Conservation (phyloP, 2,329 filamentous ascomycete species). For the Aspergillus sp. region DNA sequence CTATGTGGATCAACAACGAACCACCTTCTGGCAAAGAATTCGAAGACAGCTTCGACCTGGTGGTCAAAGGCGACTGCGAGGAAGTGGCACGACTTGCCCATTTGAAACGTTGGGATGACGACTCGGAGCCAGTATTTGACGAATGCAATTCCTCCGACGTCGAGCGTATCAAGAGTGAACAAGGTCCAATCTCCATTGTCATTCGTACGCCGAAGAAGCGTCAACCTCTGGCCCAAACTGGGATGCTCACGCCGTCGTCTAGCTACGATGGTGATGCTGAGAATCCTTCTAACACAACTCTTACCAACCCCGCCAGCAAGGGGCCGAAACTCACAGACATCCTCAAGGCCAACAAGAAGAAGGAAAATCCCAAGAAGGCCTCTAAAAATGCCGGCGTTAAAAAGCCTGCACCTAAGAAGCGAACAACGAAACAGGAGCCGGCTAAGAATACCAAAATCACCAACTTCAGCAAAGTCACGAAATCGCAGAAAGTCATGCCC, state of each 20-base stretch:
- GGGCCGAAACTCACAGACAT: slow-evolving; percentile 7
- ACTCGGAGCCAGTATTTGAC: slow-evolving; percentile 40
- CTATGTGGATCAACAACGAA: slow-evolving; percentile 93
- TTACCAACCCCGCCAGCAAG: slow-evolving; percentile 31
- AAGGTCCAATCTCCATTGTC: slow-evolving; percentile 41
- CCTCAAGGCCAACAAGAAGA: slow-evolving; percentile 18
- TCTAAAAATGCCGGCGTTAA: slow-evolving; percentile 26
- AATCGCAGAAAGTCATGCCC: slow-evolving; percentile 24
- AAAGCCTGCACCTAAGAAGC: slow-evolving; percentile 24
- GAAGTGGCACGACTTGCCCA: slow-evolving; percentile 75
- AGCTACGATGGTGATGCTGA: slow-evolving; percentile 38
- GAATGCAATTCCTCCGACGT: slow-evolving; percentile 48
- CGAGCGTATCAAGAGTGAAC: slow-evolving; percentile 42
- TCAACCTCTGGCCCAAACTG: slow-evolving; percentile 31
- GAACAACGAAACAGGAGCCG: slow-evolving; percentile 25
- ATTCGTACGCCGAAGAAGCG: slow-evolving; percentile 43
- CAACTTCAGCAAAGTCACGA: slow-evolving; percentile 35
- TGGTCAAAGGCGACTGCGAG: slow-evolving; percentile 85
- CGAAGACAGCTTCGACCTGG: slow-evolving; percentile 88
- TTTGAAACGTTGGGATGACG: slow-evolving; percentile 59
- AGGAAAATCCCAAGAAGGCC: slow-evolving; percentile 19
- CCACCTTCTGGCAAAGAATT: slow-evolving; percentile 79
- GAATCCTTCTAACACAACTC: slow-evolving; percentile 15
- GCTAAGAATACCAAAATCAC: slow-evolving; percentile 31
- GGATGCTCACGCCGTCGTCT: slow-evolving; percentile 44